A percentile compares a stretch with the other conserved stretches of the same genome.
Evolutionary conservation across 257 asterid species (phyloP).

Genomic region (Solanum chiquidenum): DNA sequence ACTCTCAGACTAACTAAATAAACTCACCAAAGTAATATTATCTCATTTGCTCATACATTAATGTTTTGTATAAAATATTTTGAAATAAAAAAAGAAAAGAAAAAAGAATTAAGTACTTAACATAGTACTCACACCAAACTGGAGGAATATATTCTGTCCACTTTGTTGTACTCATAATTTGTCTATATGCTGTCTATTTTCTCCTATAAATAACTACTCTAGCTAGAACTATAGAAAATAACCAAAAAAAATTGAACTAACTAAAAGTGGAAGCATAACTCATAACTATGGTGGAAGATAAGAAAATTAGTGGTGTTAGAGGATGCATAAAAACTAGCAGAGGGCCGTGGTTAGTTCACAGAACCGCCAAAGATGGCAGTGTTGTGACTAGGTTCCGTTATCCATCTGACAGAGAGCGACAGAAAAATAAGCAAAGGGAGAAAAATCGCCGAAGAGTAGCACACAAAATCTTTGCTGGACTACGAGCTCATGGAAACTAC

Average conservation of each 20-base stretch:
- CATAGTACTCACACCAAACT: not conserved
- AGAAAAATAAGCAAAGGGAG: constrained; percentile 58
- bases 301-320: constrained; percentile 7
- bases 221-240: not conserved
- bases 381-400: constrained; percentile 36
- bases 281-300: constrained; percentile 7
- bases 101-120: not conserved
- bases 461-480: constrained; percentile 50
- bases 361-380: constrained; percentile 39
- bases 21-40: not conserved
- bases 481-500: constrained; percentile 59
- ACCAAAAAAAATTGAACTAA: not conserved
- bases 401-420: constrained; percentile 58
- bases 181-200: not conserved
- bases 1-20: not conserved
- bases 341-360: constrained; percentile 69
- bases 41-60: not conserved
- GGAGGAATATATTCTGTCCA: not conserved
- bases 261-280: not conserved
- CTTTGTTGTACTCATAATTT: not conserved
- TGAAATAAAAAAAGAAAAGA: not conserved
- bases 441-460: constrained; percentile 40
- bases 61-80: not conserved
- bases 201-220: not conserved
- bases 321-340: constrained; percentile 63